Evolutionary conservation across 352 stramenopile genomes (phyloP), one percentile per base, ranked within the genome.

Genomic region (Globisporangium uncinulatum): DNA sequence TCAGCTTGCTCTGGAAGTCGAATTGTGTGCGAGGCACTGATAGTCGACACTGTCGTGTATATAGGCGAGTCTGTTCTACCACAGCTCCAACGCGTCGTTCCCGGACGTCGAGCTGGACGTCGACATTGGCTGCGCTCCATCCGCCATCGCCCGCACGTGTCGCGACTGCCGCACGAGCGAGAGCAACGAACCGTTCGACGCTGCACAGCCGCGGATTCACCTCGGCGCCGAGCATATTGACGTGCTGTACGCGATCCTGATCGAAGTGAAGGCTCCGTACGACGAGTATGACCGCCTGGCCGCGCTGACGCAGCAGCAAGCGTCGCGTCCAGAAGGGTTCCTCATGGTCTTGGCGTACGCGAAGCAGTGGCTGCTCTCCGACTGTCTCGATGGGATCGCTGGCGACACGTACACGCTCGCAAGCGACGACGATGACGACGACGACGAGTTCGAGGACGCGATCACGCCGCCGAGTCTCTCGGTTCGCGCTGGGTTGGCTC

Each of bases 381-480:
- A 95, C 51, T 91, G 82, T 46, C 51, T 91, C 32, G 81, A 92
- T 65, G 73, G 71, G 10, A 71, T 90, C 3, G 71, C 79, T 29
- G 73, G 68, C 41, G 62, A 73, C 57, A 79, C 67, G 5, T 69
- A 70, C 24, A 71, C 61, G 14, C 50, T 83, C 51, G 57, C 67
- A n/a, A 69, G 71, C 21, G 66, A 76, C 57, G 76, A 87, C 39
- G 76, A 87, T 36, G 80, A 89, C 21, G 84, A 94, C 42, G 72
- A 89, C 48, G 84, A 95, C 51, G 81, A 90, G 48, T 95, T 93
- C 70, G 83, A 93, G 55, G 85, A 95, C 65, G 85, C 85, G 6
- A 89, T 95, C 39, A 89, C 85, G 9, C 85, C 85, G 6, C 85
- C 85, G n/a, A 93, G 70, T 54, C 66, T 95, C 9, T 89, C 65